These are phyloP conservation scores for Gynochthodes officinalis DNA, from an alignment of 257 asterid genomes.

Conservation along the genomic window DNA sequence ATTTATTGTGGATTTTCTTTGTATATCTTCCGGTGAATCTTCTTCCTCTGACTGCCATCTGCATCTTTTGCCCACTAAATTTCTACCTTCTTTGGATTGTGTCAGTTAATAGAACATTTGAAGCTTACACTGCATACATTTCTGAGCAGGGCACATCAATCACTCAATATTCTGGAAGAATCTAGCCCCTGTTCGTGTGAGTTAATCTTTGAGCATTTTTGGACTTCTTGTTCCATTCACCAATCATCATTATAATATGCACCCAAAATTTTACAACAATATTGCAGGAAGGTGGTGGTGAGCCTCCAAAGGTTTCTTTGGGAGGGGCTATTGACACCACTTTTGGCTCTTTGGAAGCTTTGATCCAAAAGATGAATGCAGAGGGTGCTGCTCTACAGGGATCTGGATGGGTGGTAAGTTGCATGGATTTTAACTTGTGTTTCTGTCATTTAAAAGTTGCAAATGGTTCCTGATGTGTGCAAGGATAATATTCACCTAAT, in stretches of 20 bases:
- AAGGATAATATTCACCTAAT: background rate
- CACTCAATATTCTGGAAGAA: conserved; percentile 96
- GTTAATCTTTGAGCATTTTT: conserved; percentile 23
- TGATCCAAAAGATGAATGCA: conserved; percentile 63
- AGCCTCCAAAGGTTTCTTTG: conserved; percentile 65
- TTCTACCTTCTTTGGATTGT: background rate
- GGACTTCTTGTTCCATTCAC: background rate
- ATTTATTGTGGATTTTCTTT: background rate
- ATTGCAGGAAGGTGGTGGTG: conserved; percentile 81
- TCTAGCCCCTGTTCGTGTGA: conserved; percentile 71
- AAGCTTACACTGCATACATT: conserved; percentile 11
- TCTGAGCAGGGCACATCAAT: conserved; percentile 67
- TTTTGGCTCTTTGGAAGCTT: conserved; percentile 67
- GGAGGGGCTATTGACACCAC: conserved; percentile 60
- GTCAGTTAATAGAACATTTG: background rate
- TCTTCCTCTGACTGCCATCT: background rate
- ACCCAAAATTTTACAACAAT: conserved; percentile 8
- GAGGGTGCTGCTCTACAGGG: conserved; percentile 89
- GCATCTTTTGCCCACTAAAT: background rate
- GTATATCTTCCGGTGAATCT: background rate
- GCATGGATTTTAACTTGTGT: conserved; percentile 1
- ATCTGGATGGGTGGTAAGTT: conserved; percentile 87
- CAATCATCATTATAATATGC: background rate
- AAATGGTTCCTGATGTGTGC: conserved; percentile 7
- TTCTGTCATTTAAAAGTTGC: conserved; percentile 1